Evolutionary conservation across 495 filamentous ascomycete species (phyloP).

Genomic region (Aspergillus diversus): DNA sequence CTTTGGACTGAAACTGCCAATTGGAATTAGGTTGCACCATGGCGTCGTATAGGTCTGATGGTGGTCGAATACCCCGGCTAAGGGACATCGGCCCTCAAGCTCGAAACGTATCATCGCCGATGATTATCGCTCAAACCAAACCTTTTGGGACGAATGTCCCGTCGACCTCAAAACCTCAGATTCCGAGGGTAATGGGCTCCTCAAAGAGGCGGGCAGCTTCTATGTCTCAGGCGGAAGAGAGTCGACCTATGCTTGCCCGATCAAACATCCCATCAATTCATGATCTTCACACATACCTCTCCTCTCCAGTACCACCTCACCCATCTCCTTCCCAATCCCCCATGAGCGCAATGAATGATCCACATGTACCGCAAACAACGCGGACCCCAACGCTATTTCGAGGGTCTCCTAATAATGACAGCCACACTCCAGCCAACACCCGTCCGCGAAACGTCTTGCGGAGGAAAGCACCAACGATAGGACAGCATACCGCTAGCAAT

Average conservation of each 20-base stretch:
- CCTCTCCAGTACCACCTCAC: slow-evolving; percentile 38
- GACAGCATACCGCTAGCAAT: slow-evolving; percentile 34
- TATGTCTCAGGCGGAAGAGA: slow-evolving; percentile 36
- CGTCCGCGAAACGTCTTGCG: slow-evolving; percentile 48
- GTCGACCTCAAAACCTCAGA: slow-evolving; percentile 31
- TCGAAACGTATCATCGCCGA: slow-evolving; percentile 33
- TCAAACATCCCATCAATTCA: slow-evolving; percentile 28
- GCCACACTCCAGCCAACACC: slow-evolving; percentile 25
- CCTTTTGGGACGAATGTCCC: slow-evolving; percentile 21
- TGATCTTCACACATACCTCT: slow-evolving; percentile 34
- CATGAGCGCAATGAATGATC: slow-evolving; percentile 19
- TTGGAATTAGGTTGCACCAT: slow-evolving; percentile 37
- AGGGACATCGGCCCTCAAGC: slow-evolving; percentile 30
- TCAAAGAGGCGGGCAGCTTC: slow-evolving; percentile 35
- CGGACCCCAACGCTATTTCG: slow-evolving; percentile 21
- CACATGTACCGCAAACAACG: slow-evolving; percentile 26
- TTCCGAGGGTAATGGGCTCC: slow-evolving; percentile 33
- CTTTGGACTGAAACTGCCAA: slow-evolving; percentile 34
- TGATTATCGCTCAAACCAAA: slow-evolving; percentile 23
- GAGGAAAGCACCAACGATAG: slow-evolving; percentile 48
- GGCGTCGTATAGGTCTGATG: slow-evolving; percentile 42
- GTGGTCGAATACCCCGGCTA: slow-evolving; percentile 39
- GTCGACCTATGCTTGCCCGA: slow-evolving; percentile 25
- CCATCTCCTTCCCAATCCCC: slow-evolving; percentile 14
- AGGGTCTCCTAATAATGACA: slow-evolving; percentile 14